Conservation (phyloP, 2,329 filamentous ascomycete genomes). For the Macrophomina phaseolina region DNA sequence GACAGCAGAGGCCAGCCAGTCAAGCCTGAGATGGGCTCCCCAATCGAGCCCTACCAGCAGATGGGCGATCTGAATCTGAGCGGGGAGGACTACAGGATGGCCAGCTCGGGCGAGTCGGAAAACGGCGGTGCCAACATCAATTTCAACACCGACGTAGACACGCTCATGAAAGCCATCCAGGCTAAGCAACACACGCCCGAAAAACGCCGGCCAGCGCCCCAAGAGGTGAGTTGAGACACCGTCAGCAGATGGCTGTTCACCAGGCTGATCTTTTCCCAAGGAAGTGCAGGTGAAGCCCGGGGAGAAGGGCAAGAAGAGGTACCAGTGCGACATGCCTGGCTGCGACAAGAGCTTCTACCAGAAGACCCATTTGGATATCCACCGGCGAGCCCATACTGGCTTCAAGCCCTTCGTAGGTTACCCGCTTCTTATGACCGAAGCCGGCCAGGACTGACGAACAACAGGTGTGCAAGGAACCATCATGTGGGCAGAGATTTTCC, state of each 20-base stretch:
- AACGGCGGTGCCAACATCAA: constrained; percentile 55
- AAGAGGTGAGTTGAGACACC: constrained; percentile 35
- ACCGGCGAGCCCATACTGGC: constrained; percentile 86
- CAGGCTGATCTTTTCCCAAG: constrained; percentile 9
- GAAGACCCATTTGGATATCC: constrained; percentile 91
- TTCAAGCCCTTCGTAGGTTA: constrained; percentile 82
- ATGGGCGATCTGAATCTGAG: constrained; percentile 39
- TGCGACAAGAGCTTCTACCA: constrained; percentile 87
- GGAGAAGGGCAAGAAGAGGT: constrained; percentile 65
- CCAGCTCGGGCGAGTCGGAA: constrained; percentile 49
- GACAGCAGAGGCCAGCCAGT: constrained; percentile 43
- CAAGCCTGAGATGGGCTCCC: constrained; percentile 52
- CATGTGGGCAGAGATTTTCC: constrained; percentile 81
- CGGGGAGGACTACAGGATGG: constrained; percentile 15
- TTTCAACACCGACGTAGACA: constrained; percentile 84
- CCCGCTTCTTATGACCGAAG: not conserved
- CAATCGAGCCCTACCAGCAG: constrained; percentile 47
- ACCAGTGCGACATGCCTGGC: constrained; percentile 73
- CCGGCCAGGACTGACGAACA: constrained; percentile 29
- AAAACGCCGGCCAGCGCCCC: constrained; percentile 37
- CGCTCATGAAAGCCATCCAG: constrained; percentile 88
- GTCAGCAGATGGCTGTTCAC: not conserved
- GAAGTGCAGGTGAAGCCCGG: constrained; percentile 33
- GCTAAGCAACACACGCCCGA: constrained; percentile 59
- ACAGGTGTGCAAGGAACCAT: constrained; percentile 69